phyloP scores from a whole-genome alignment of 805 yeast species.

The Cyberlindnera xylosilytica region DNA sequence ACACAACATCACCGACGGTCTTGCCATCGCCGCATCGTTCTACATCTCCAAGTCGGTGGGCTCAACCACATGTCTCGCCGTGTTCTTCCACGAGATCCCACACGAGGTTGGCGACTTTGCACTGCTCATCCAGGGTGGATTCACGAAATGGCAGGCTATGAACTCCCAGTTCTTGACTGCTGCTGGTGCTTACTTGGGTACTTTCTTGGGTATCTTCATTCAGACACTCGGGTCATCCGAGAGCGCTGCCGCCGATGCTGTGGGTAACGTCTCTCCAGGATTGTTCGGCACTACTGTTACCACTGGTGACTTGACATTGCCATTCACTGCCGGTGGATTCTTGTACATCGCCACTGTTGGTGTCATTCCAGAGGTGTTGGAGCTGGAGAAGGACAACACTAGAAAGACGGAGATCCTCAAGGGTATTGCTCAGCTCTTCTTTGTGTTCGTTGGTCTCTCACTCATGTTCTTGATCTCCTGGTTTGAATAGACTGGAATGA shows the following conservation, averaged over 20 bases:
- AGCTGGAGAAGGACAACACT: constrained; percentile 34
- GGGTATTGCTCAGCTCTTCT: constrained; percentile 45
- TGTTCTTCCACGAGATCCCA: constrained; percentile 75
- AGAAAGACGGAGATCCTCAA: constrained; percentile 37
- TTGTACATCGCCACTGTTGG: constrained; percentile 70
- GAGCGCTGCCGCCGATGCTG: neutral
- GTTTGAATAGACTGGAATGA: constrained; percentile 22
- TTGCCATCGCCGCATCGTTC: constrained; percentile 71
- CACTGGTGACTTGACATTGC: constrained; percentile 52
- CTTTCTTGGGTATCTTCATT: constrained; percentile 58
- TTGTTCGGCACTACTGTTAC: constrained; percentile 50
- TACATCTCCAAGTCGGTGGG: constrained; percentile 59
- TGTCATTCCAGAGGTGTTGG: constrained; percentile 70
- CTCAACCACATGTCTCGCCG: constrained; percentile 65
- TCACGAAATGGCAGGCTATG: constrained; percentile 63
- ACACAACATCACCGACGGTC: constrained; percentile 76
- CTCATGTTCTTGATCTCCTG: constrained; percentile 46
- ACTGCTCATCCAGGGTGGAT: constrained; percentile 63
- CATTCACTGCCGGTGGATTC: constrained; percentile 77
- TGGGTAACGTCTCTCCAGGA: constrained; percentile 30
- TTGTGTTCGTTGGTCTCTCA: constrained; percentile 51
- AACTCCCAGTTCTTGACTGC: constrained; percentile 66
- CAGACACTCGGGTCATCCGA: constrained; percentile 35
- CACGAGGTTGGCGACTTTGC: constrained; percentile 84
- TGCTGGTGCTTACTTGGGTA: constrained; percentile 61